These are phyloP conservation scores for Xylariaceae sp. DNA, from an alignment of 2,329 filamentous ascomycete genomes.

Conservation along the genomic window DNA sequence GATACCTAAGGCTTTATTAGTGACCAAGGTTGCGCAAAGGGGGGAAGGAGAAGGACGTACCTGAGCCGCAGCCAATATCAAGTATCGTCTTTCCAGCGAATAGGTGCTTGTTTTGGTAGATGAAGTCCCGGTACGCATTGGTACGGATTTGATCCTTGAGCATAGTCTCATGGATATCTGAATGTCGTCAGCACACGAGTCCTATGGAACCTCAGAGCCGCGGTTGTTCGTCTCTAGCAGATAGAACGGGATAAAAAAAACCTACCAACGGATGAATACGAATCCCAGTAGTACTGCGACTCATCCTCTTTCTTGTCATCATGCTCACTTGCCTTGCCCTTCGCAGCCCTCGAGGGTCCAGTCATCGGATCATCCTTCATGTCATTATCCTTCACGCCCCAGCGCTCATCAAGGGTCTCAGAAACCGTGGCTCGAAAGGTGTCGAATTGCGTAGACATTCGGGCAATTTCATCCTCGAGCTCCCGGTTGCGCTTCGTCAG, in stretches of 20 bases:
- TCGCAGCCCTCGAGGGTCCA: conserved; percentile 22
- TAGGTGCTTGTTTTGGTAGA: conserved; percentile 84
- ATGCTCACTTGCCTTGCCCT: conserved; percentile 23
- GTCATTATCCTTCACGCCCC: conserved; percentile 50
- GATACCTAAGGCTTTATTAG: conserved; percentile 54
- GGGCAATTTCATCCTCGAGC: conserved; percentile 59
- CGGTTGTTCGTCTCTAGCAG: no score
- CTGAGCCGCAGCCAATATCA: conserved; percentile 82
- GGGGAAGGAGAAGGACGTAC: conserved; percentile 31
- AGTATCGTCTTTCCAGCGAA: conserved; percentile 84
- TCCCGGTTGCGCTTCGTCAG: conserved; percentile 48
- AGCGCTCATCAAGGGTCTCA: conserved; percentile 62
- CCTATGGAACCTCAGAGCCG: neutral
- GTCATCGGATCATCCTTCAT: conserved; percentile 27
- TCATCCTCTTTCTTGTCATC: conserved; percentile 33
- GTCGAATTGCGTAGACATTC: conserved; percentile 57
- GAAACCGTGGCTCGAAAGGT: conserved; percentile 64
- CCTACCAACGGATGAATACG: conserved; percentile 58
- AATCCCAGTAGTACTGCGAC: conserved; percentile 55
- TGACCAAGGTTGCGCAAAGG: neutral
- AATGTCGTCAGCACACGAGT: neutral
- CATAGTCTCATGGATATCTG: conserved; percentile 91
- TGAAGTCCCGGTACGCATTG: conserved; percentile 89
- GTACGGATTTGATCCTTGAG: conserved; percentile 86
- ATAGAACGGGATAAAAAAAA: conserved; percentile 3